phyloP scores from a whole-genome alignment of 1,284 basidiomycete species.

The Athelia psychrophila region DNA sequence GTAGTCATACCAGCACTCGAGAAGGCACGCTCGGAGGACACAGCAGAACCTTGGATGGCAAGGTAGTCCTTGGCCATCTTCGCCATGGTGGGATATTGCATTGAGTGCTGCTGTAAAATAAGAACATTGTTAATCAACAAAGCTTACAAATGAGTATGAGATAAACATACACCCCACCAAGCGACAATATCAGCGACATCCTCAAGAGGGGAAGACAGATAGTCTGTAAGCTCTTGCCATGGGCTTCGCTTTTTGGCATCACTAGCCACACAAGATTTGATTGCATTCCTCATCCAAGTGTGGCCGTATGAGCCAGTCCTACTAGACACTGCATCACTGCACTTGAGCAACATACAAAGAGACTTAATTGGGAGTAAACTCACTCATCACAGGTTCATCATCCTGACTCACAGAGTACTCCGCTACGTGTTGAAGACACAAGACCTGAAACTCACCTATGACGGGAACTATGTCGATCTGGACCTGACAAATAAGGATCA shows the following conservation, averaged over 20 bases:
- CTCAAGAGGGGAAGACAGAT: neutral
- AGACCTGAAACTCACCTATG: too few species aligned
- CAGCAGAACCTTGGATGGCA: constrained; percentile 20
- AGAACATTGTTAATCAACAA: neutral
- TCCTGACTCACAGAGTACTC: too few species aligned
- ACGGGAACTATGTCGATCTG: too few species aligned
- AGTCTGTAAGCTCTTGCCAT: neutral
- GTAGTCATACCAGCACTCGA: constrained; percentile 16
- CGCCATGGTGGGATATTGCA: constrained; percentile 12
- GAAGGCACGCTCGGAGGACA: constrained; percentile 17
- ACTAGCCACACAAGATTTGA: neutral
- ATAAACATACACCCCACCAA: constrained; percentile 19
- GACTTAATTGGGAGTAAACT: too few species aligned
- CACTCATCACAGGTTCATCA: too few species aligned
- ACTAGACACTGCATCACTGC: too few species aligned
- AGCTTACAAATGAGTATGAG: neutral
- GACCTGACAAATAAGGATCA: too few species aligned
- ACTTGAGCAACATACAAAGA: too few species aligned
- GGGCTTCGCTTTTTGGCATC: neutral
- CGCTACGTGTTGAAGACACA: too few species aligned
- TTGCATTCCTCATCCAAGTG: neutral
- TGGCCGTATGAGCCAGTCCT: neutral
- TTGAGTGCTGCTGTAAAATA: constrained; percentile 3
- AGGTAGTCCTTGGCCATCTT: constrained; percentile 21
- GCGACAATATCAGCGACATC: neutral